phyloP scores from a whole-genome alignment of 192 early-diverging fungal genomes.

The Backusella macrospora region DNA sequence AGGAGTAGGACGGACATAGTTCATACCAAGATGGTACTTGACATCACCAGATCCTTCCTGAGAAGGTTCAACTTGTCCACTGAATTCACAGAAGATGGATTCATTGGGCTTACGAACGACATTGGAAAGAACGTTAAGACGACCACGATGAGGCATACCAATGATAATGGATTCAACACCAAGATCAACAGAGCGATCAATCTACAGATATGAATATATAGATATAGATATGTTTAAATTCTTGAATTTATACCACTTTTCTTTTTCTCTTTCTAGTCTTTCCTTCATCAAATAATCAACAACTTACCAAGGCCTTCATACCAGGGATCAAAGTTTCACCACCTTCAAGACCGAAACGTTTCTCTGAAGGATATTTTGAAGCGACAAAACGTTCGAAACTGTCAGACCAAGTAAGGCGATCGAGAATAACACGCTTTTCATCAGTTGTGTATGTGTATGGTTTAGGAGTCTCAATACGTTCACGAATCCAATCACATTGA shows the following conservation, averaged over 20 bases:
- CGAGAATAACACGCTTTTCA: conserved; percentile 90
- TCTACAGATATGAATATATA: conserved; percentile 45
- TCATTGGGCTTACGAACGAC: conserved; percentile 99
- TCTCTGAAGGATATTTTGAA: conserved; percentile 96
- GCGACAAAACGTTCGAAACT: conserved; percentile 96
- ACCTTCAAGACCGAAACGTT: conserved; percentile 98
- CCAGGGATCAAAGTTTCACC: conserved; percentile 97
- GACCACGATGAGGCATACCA: conserved; percentile 99
- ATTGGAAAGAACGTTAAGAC: conserved; percentile 97
- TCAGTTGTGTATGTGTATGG: conserved; percentile 89
- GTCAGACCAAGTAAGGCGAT: conserved; percentile 97
- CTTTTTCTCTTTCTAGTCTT: no score
- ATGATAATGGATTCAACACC: conserved; percentile 96
- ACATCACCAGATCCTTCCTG: conserved; percentile 98
- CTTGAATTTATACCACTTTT: no score
- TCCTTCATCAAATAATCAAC: conserved; percentile 1
- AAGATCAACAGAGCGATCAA: conserved; percentile 93
- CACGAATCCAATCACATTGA: conserved; percentile 96
- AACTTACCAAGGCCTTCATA: conserved; percentile 90
- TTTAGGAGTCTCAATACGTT: conserved; percentile 87
- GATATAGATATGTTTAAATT: neutral
- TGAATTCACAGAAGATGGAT: conserved; percentile 98
- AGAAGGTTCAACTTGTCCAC: conserved; percentile 79
- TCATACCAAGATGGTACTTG: conserved; percentile 93
- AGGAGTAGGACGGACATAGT: conserved; percentile 94